Evolutionary conservation across 257 asterid genomes (phyloP), one percentile per base, ranked within the genome.

Genomic region (Ocimum tenuiflorum): DNA sequence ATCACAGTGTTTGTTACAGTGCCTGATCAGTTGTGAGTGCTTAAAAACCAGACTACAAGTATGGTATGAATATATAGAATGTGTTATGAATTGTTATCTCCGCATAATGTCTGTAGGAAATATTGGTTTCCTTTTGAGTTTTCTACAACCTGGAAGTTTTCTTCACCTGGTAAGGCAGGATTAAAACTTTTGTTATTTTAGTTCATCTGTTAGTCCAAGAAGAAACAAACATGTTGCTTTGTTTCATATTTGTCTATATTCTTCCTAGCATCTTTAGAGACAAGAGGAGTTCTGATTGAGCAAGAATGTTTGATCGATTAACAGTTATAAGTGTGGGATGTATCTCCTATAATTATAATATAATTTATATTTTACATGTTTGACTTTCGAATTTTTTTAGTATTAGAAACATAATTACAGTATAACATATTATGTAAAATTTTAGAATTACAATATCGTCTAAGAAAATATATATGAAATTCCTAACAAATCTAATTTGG

Each of bases 51-150:
- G 27, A 31, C 9, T 31, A 17, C 15, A 48, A 13, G 45, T 24
- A 52, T 27, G 15, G n/a, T 7, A 39, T 42, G n/a, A 1, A 27
- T 23, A 66, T 64, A 75, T 64, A 68, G 50, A 6, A 27, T 5
- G 41, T 38, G 8, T 14, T 50, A 22, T 11, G 18, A 29, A 41
- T 75, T 13, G 80, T 69, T 64, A 41, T 64, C 69, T 69, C 73
- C 69, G 69, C 41, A 24, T 24, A 18, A 18, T 22, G 11, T 51
- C 12, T 10, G 11, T 22, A 51, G 18, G 58, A 51, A 51, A 4
- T 22, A 1, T 7, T 47, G 27, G 46, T 41, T 14, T 14, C n/a
- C 3, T 0, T 41, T 41, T 41, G 46, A 41, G 46, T 1, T 10
- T 41, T 41, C 15, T 11, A 7, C 8, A 10, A 36, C 42, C 11